A percentile compares a stretch with the other conserved stretches of the same genome.
Evolutionary conservation across 805 yeast species (phyloP).

Genomic region (Metschnikowia continentalis): DNA sequence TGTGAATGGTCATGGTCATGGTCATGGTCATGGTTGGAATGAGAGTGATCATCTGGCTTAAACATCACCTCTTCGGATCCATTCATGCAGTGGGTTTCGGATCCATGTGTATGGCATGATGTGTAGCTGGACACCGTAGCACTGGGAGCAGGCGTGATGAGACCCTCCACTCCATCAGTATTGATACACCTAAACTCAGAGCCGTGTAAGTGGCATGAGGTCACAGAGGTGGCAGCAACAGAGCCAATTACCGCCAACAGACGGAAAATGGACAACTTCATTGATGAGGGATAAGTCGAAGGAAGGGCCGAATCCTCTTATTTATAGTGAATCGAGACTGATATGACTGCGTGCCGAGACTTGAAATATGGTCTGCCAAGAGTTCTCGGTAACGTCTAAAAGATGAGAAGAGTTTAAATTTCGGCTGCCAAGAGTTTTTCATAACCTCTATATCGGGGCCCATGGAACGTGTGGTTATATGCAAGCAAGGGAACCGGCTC

Average conservation of each 20-base stretch:
- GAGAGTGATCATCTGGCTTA: not conserved
- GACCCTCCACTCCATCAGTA: slow-evolving; percentile 6
- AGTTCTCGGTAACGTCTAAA: not conserved
- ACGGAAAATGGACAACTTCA: not conserved
- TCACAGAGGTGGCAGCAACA: slow-evolving; percentile 1
- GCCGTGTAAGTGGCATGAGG: slow-evolving; percentile 6
- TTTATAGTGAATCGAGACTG: too few relatives aligned
- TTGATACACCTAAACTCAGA: not conserved
- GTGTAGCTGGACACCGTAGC: slow-evolving; percentile 1
- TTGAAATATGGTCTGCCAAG: not conserved
- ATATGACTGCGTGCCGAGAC: not conserved
- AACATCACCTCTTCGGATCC: slow-evolving; percentile 2
- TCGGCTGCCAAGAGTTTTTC: not conserved
- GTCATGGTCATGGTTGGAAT: not conserved
- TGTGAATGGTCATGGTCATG: not conserved
- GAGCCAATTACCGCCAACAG: not conserved
- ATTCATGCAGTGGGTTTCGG: slow-evolving; percentile 1
- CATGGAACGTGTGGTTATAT: not conserved
- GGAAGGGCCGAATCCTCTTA: too few relatives aligned
- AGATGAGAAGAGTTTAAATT: not conserved
- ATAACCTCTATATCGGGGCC: not conserved
- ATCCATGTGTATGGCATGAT: slow-evolving; percentile 5
- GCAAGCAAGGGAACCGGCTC: too few relatives aligned
- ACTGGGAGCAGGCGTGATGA: slow-evolving; percentile 3
- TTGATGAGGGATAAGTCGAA: not conserved